Evolutionary conservation across 2,329 filamentous ascomycete species (phyloP), one percentile per base, ranked within the genome.

Genomic region (Boeremia exigua): DNA sequence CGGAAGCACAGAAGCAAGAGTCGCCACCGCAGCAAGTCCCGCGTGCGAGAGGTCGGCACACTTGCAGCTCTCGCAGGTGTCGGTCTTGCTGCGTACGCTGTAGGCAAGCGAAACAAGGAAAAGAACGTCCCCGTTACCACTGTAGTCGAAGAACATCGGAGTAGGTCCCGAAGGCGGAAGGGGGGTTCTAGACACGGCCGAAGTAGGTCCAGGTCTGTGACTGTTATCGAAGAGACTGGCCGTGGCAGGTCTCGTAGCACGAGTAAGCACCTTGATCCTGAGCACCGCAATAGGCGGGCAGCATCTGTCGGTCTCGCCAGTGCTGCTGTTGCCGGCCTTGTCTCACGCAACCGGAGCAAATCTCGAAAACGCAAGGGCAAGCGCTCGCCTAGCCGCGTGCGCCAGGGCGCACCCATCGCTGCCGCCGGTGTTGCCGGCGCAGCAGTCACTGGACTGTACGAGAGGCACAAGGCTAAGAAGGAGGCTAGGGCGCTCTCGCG

Each of bases 231-330:
- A 23, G 55, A 61, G 27, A 60, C 56, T 48, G 57, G 62, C 39
- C 63, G 68, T 29, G 61, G 59, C 34, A 65, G 69, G 48, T 75
- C 74, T 42, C 77, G 79, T 42, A 82, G 80, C 58, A 72, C 78
- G 34, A 81, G 69, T 65, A 74, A 68, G 59, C 70, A 77, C 62
- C 68, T 71, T 30, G 74, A 80, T 52, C 77, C 79, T 1, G 72
- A 81, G 55, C 83, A 85, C 62, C 80, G 84, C 54, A 85, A 84
- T 58, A 81, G 82, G 47, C 81, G 83, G 55, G 84, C 85, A 62
- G 85, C 85, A 12, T 82, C 85, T 67, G 86, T 85, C 48, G 86
- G 86, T 58, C 76, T 86, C 48, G 86, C 84, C 19, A 84, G 82
- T 61, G 86, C 86, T 55, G 84, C 85, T 7, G 82, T 85, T 8